Conservation (phyloP, 345 rosid species). For the Heritiera fomes region DNA sequence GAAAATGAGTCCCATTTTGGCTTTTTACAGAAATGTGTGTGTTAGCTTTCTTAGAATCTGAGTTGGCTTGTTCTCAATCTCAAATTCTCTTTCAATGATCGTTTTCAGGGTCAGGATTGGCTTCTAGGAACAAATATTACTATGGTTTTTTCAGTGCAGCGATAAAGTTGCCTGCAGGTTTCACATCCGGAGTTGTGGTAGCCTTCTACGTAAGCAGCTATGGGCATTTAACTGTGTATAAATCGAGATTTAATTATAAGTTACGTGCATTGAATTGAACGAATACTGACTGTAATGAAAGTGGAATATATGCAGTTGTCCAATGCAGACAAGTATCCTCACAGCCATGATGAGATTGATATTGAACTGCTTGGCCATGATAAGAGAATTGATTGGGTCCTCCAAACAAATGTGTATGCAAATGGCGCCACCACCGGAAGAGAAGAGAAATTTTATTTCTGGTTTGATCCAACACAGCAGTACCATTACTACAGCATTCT, state of each 20-base stretch:
- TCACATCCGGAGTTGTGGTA: constrained; percentile 86
- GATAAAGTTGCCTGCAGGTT: constrained; percentile 80
- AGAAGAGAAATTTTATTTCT: constrained; percentile 88
- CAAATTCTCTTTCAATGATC: not conserved
- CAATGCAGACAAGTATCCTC: constrained; percentile 66
- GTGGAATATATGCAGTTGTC: constrained; percentile 50
- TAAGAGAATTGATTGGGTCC: constrained; percentile 72
- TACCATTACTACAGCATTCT: constrained; percentile 79
- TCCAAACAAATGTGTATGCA: constrained; percentile 83
- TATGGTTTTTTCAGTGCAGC: constrained; percentile 92
- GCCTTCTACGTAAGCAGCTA: constrained; percentile 79
- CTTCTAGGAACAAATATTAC: constrained; percentile 48
- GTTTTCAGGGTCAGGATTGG: constrained; percentile 72
- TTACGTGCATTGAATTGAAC: not conserved
- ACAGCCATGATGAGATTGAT: constrained; percentile 89
- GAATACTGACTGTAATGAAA: not conserved
- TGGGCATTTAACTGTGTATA: not conserved
- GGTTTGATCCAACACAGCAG: constrained; percentile 84
- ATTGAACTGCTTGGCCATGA: constrained; percentile 84
- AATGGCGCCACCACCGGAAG: constrained; percentile 78
- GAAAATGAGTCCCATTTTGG: not conserved
- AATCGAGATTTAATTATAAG: too few species aligned
- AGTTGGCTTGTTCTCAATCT: not conserved
- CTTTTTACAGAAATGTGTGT: not conserved
- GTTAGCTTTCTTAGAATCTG: not conserved